phyloP scores from a whole-genome alignment of 345 rosid species.

The Arabis hirsuta region DNA sequence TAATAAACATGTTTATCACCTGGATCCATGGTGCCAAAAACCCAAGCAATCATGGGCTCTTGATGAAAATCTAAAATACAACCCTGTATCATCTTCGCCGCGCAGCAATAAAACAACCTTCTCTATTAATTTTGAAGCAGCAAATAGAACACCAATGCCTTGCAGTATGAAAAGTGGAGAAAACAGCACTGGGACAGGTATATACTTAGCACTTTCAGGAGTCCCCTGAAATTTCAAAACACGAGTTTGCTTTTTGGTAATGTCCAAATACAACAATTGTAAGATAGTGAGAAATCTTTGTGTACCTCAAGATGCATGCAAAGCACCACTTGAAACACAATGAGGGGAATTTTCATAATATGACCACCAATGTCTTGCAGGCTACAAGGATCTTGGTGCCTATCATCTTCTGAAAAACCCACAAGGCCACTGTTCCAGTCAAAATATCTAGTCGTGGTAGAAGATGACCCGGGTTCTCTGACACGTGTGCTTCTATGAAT shows the following conservation, averaged over 20 bases:
- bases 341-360: slow-evolving; percentile 81
- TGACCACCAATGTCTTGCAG: slow-evolving; percentile 96
- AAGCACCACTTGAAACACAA: slow-evolving; percentile 85
- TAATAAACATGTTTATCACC: slow-evolving; percentile 78
- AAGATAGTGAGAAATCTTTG: slow-evolving; percentile 37
- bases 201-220: slow-evolving; percentile 75
- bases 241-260: slow-evolving; percentile 31
- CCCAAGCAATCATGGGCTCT: slow-evolving; percentile 81
- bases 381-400: slow-evolving; percentile 66
- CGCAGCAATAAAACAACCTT: slow-evolving; percentile 69
- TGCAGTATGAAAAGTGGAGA: slow-evolving; percentile 89
- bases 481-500: slow-evolving; percentile 66
- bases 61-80: slow-evolving; percentile 73
- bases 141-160: slow-evolving; percentile 83
- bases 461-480: slow-evolving; percentile 67
- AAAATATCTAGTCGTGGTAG: slow-evolving; percentile 63
- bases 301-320: slow-evolving; percentile 92
- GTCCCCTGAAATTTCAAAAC: slow-evolving; percentile 73
- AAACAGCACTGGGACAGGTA: slow-evolving; percentile 81
- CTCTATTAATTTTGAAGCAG: slow-evolving; percentile 75
- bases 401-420: slow-evolving; percentile 67
- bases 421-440: slow-evolving; percentile 93
- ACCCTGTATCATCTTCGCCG: slow-evolving; percentile 71
- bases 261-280: slow-evolving; percentile 32
- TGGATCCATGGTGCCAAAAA: slow-evolving; percentile 94